Percentiles rank a stretch among this genome's conserved stretches.
Evolutionary conservation across 2,329 filamentous ascomycete genomes (phyloP).

Genomic region (Penicillium digitatum): DNA sequence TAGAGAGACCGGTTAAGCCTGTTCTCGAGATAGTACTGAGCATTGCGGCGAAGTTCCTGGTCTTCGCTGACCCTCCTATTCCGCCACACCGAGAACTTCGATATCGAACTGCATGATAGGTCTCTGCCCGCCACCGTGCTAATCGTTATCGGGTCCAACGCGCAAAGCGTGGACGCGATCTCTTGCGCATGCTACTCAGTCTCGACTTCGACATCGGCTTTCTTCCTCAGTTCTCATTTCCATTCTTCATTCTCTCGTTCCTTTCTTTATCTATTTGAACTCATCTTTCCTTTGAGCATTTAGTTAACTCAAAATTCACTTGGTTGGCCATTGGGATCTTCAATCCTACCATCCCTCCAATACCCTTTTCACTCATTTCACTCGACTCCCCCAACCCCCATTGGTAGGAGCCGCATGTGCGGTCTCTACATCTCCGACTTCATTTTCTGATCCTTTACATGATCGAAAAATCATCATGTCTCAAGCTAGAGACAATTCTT

Average conservation of each 20-base stretch:
- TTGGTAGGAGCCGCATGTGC: not conserved
- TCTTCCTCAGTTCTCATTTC: not conserved
- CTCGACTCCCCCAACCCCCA: not conserved
- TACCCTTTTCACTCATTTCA: not conserved
- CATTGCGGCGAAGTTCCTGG: slow-evolving; percentile 6
- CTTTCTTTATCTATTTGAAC: not conserved
- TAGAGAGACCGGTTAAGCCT: not conserved
- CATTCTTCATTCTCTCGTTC: not conserved
- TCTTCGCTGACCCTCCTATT: not conserved
- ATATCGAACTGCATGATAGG: not conserved
- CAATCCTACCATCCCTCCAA: not conserved
- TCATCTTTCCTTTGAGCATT: not conserved
- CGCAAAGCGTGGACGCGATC: not conserved
- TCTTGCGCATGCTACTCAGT: not conserved
- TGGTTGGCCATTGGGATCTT: not conserved
- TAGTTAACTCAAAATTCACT: not conserved
- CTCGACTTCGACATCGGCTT: not conserved
- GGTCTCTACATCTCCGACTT: not conserved
- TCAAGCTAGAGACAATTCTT: not conserved
- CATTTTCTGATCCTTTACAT: not conserved
- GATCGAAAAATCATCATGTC: slow-evolving; percentile 2
- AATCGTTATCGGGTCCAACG: slow-evolving; percentile 6
- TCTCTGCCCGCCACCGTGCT: not conserved
- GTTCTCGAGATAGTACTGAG: slow-evolving; percentile 5
- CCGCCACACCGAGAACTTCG: not conserved